Percentiles rank a stretch among this genome's conserved stretches.
Evolutionary conservation across 1,284 basidiomycete genomes (phyloP).

Genomic region (Moesziomyces sp.): DNA sequence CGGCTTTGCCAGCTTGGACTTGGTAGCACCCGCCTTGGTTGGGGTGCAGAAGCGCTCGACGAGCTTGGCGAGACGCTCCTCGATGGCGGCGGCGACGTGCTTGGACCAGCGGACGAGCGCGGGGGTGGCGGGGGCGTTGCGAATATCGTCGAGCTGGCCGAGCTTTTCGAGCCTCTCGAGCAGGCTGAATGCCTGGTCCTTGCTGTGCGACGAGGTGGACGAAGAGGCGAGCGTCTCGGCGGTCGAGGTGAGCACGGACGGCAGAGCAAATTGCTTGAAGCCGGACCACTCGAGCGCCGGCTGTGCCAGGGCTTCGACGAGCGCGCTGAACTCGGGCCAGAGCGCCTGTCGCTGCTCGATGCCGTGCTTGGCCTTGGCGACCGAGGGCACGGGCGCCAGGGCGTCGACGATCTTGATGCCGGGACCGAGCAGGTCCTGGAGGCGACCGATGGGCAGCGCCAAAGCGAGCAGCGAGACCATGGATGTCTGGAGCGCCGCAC

Average conservation of each 20-base stretch:
- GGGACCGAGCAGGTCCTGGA: constrained; percentile 63
- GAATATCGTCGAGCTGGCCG: constrained; percentile 38
- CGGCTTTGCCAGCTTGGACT: constrained; percentile 6
- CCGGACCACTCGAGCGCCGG: constrained; percentile 52
- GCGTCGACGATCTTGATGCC: constrained; percentile 57
- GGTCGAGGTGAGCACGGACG: constrained; percentile 54
- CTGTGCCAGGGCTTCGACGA: constrained; percentile 55
- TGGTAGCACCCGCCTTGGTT: constrained; percentile 2
- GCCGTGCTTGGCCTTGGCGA: constrained; percentile 14
- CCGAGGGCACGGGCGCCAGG: constrained; percentile 32
- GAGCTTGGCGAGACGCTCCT: constrained; percentile 23
- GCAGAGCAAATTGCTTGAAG: constrained; percentile 62
- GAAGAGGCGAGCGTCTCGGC: constrained; percentile 37
- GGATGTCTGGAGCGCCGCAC: constrained; percentile 29
- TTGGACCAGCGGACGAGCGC: constrained; percentile 44
- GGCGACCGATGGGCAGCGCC: constrained; percentile 55
- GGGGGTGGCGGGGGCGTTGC: constrained; percentile 34
- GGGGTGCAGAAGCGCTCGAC: constrained; percentile 23
- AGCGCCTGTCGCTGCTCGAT: constrained; percentile 33
- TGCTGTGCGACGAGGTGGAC: constrained; percentile 25
- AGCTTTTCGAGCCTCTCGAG: constrained; percentile 54
- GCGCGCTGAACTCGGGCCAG: constrained; percentile 55
- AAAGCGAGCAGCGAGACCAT: constrained; percentile 53
- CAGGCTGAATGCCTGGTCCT: constrained; percentile 47
- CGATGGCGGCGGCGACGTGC: constrained; percentile 38